phyloP scores from a whole-genome alignment of 352 stramenopile species.

The Plasmopara muralis region DNA sequence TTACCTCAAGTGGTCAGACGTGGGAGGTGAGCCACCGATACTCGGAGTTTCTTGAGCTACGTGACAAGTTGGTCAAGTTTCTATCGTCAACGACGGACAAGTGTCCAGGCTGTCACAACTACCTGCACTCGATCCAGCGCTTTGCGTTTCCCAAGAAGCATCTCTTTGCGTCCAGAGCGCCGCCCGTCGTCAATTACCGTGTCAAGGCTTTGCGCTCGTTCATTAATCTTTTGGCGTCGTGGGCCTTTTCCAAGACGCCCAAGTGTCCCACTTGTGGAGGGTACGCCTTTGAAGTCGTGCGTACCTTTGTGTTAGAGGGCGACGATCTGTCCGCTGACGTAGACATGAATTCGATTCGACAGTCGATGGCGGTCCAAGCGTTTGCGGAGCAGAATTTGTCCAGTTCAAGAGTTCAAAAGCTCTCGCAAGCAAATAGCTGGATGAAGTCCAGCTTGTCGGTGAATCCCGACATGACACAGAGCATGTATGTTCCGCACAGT shows the following conservation, averaged over 20 bases:
- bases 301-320: conserved; percentile 70
- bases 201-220: conserved; percentile 80
- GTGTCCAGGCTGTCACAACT: conserved; percentile 75
- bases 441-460: conserved; percentile 37
- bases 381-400: conserved; percentile 33
- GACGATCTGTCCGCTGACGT: conserved; percentile 40
- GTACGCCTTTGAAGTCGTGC: conserved; percentile 72
- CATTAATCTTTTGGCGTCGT: conserved; percentile 71
- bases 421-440: conserved; percentile 43
- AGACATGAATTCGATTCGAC: conserved; percentile 63
- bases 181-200: conserved; percentile 80
- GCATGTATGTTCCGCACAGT: conserved; percentile 18
- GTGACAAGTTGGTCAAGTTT: conserved; percentile 73
- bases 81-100: conserved; percentile 58
- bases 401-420: conserved; percentile 20
- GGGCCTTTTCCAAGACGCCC: conserved; percentile 73
- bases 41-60: conserved; percentile 78
- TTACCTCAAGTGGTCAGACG: conserved; percentile 53
- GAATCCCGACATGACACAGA: conserved; percentile 29
- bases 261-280: conserved; percentile 82
- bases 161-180: conserved; percentile 65
- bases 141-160: conserved; percentile 87
- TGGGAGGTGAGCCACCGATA: conserved; percentile 82
- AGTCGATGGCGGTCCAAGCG: conserved; percentile 53
- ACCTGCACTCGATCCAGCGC: conserved; percentile 63